Percentiles rank a stretch among this genome's conserved stretches.
Conservation (phyloP, 441 rosid genomes). For the Brassica hybrid region DNA sequence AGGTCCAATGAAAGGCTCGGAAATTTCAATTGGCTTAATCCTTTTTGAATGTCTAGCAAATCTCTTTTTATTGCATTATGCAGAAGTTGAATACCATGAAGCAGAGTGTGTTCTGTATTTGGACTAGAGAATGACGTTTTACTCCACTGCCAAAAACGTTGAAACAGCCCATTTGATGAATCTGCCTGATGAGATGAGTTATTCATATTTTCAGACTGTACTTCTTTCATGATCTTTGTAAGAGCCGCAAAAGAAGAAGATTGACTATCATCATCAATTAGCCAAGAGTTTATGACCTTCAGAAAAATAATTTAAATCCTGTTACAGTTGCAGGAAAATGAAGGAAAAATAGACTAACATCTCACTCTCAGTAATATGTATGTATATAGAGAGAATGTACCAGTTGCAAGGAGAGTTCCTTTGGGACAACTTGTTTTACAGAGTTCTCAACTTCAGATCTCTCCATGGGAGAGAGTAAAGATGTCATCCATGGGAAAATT, state of each 20-base stretch:
- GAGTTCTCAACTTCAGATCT: constrained; percentile 47
- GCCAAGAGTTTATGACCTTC: constrained; percentile 69
- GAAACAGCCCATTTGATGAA: constrained; percentile 33
- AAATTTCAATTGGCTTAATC: constrained; percentile 46
- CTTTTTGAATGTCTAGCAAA: constrained; percentile 55
- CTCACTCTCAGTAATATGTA: constrained; percentile 8
- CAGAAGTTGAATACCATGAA: constrained; percentile 58
- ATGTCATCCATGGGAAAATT: constrained; percentile 69
- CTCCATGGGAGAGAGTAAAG: constrained; percentile 56
- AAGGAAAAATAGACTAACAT: constrained; percentile 10
- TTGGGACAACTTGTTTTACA: constrained; percentile 52
- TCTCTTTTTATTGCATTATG: constrained; percentile 65
- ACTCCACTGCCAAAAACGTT: constrained; percentile 39
- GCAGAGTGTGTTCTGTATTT: constrained; percentile 34
- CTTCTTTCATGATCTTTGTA: constrained; percentile 34
- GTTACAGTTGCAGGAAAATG: constrained; percentile 32
- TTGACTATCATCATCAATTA: constrained; percentile 40
- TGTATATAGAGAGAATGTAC: constrained; percentile 37
- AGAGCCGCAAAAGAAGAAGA: constrained; percentile 33
- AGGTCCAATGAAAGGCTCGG: constrained; percentile 47
- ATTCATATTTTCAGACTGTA: constrained; percentile 32
- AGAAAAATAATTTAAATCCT: constrained; percentile 23
- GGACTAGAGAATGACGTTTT: constrained; percentile 28
- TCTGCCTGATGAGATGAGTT: constrained; percentile 28
- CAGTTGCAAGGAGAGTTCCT: constrained; percentile 59